A percentile compares a stretch with the other conserved stretches of the same genome.
Evolutionary conservation across 164 flowering plant species (phyloP).

Genomic region (Chimonanthus praecox): DNA sequence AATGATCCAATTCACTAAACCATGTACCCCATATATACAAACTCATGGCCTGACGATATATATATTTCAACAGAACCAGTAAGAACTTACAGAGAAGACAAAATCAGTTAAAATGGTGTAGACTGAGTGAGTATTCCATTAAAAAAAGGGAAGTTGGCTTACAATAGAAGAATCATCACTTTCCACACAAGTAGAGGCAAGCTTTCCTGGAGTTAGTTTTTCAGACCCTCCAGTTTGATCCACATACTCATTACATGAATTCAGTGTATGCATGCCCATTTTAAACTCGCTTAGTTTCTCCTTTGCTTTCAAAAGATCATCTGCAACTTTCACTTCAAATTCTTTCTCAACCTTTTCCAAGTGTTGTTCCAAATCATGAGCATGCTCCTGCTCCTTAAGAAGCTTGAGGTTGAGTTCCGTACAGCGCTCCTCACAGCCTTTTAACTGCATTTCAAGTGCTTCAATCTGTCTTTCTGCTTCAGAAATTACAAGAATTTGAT

Average conservation of each 20-base stretch:
- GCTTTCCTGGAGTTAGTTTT: constrained; percentile 10
- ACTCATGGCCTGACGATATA: not conserved
- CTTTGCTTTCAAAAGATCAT: constrained; percentile 32
- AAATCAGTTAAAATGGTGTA: not conserved
- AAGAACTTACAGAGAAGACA: constrained; percentile 1
- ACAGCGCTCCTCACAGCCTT: constrained; percentile 27
- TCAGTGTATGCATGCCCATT: constrained; percentile 45
- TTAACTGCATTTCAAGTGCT: constrained; percentile 31
- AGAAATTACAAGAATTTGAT: constrained; percentile 32
- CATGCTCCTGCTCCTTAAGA: constrained; percentile 32
- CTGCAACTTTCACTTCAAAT: constrained; percentile 1
- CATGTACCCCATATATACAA: not conserved
- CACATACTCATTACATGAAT: constrained; percentile 28
- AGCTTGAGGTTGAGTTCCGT: constrained; percentile 28
- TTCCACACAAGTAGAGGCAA: constrained; percentile 8
- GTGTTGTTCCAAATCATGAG: constrained; percentile 32
- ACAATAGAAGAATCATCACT: constrained; percentile 31
- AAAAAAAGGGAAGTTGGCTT: constrained; percentile 29
- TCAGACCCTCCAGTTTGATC: constrained; percentile 24
- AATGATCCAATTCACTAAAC: not conserved
- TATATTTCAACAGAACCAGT: not conserved
- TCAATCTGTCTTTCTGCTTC: constrained; percentile 39
- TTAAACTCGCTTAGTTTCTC: constrained; percentile 59
- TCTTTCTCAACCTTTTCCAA: constrained; percentile 39
- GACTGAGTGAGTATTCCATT: not conserved